Percentiles rank a stretch among this genome's conserved stretches.
These are phyloP conservation scores for Solanum paucissectum DNA, from an alignment of 257 asterid genomes.

Conservation along the genomic window DNA sequence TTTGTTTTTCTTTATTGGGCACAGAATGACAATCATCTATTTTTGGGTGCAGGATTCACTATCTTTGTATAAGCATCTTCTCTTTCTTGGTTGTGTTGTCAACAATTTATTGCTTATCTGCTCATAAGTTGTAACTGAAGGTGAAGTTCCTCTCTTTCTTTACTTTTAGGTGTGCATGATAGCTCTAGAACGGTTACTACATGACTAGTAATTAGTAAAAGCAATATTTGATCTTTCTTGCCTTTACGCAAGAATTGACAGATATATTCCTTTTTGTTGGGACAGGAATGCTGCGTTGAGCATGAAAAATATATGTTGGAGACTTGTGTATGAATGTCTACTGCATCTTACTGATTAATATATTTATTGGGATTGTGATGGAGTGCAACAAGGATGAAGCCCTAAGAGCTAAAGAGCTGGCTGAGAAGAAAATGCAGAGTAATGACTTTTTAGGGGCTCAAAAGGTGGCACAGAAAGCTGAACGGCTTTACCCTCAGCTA, in stretches of 20 bases:
- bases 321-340: neutral
- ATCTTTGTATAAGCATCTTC: neutral
- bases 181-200: neutral
- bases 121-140: neutral
- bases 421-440: constrained; percentile 55
- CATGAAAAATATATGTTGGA: neutral
- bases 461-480: constrained; percentile 52
- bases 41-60: neutral
- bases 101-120: neutral
- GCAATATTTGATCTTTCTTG: neutral
- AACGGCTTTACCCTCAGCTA: constrained; percentile 51
- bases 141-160: neutral
- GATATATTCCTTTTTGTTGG: neutral
- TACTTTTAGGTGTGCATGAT: neutral
- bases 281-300: neutral
- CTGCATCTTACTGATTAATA: neutral
- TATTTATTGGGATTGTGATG: constrained; percentile 20
- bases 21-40: neutral
- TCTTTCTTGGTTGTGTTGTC: neutral
- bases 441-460: constrained; percentile 67
- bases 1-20: neutral
- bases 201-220: neutral
- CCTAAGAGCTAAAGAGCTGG: constrained; percentile 49
- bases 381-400: constrained; percentile 92
- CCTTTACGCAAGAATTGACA: neutral